Evolutionary conservation across 208 protist species (phyloP), one percentile per base, ranked within the genome.

Genomic region (Phytomonas serpens): DNA sequence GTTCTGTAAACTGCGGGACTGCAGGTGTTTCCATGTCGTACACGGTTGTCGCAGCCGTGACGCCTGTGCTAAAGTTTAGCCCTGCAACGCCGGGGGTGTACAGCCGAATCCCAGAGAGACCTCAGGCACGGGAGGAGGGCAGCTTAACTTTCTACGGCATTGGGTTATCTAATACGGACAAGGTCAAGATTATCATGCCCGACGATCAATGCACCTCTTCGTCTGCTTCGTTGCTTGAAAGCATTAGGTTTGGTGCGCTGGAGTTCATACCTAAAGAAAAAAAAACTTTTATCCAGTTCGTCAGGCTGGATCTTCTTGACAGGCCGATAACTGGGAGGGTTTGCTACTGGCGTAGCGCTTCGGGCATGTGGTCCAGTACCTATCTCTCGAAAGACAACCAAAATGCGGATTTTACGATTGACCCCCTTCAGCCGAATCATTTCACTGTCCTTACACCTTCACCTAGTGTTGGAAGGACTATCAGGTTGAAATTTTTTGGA

Each of bases 361-460:
- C 65, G 19, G 67, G 40, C 23, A 72, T 93, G 64, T 93, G 86
- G 85, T 83, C 87, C 5, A 62, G 77, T 19, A 86, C 80, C 11
- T 89, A 87, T 77, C 79, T 82, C 64, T 79, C 77, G 31, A 64
- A 76, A 19, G 19, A 76, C 51, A 77, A 65, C 47, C 32, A 23
- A 14, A 70, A 38, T n/a, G 11, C 13, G 67, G 88, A 95, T 72
- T 95, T 95, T 72, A 88, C 83, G 31, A 86, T 97, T 42, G 78
- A 86, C 31, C 69, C 90, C 14, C 81, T 97, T 73, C 88, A 97
- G 77, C 92, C 92, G 4, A 87, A 80, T 11, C 67, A 73, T 27
- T 95, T 92, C 72, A 87, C 76, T 9, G 71, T 93, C 14, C 65
- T 65, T 9, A 71, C 82, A 29, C 16, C 80, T 23, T 69, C 16